A percentile compares a stretch with the other conserved stretches of the same genome.
Evolutionary conservation across 2,329 filamentous ascomycete genomes (phyloP).

Genomic region (Fusarium begoniae): DNA sequence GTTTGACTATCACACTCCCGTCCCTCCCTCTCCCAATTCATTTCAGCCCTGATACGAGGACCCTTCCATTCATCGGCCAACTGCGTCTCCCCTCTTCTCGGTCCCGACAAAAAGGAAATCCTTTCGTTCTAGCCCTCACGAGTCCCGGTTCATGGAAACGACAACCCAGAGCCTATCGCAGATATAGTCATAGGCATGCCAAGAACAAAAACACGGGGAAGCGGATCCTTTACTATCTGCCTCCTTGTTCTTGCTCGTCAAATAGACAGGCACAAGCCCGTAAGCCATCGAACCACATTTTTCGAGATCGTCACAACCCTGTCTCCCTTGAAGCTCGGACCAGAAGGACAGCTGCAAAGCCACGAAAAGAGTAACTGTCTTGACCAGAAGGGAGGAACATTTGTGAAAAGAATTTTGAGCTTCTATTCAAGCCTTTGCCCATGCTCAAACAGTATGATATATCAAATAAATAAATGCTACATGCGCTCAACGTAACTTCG

Average conservation of each 20-base stretch:
- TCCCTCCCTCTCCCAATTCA: neutral
- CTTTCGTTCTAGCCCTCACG: neutral
- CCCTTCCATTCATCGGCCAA: conserved; percentile 3
- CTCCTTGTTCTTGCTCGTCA: conserved; percentile 2
- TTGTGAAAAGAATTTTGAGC: neutral
- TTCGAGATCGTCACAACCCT: conserved; percentile 2
- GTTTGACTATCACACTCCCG: conserved; percentile 27
- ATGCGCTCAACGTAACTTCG: conserved; percentile 8
- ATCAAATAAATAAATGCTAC: conserved; percentile 6
- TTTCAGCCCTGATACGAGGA: conserved; percentile 8
- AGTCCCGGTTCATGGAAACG: neutral
- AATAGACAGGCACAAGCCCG: conserved; percentile 11
- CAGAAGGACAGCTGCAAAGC: conserved; percentile 26
- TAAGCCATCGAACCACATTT: conserved; percentile 22
- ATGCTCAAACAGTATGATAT: neutral
- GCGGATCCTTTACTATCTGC: conserved; percentile 16
- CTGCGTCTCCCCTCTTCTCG: conserved; percentile 19
- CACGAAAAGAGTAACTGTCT: neutral
- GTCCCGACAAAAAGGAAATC: conserved; percentile 12
- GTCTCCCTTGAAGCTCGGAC: conserved; percentile 7
- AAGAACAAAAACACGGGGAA: conserved; percentile 27
- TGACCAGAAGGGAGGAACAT: neutral
- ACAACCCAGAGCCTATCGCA: neutral
- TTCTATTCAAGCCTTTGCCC: conserved; percentile 1
- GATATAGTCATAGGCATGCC: conserved; percentile 13